Conservation (phyloP, 2,329 filamentous ascomycete species). For the Dactylonectria estremocensis region DNA sequence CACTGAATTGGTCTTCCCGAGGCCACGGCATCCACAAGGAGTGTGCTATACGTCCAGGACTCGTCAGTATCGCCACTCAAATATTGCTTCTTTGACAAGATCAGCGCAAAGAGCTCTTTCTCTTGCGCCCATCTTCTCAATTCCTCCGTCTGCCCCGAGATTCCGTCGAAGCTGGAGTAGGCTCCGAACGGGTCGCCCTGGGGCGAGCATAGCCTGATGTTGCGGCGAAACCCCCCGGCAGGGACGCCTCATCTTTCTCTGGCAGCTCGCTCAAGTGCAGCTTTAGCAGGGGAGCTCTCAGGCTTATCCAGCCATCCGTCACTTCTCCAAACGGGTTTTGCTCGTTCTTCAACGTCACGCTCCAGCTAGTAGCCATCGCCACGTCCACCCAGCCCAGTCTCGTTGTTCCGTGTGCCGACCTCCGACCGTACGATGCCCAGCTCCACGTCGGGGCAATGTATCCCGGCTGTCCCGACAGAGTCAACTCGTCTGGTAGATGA, state of each 20-base stretch:
- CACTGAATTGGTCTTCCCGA: too few relatives aligned
- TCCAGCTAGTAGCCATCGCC: neutral
- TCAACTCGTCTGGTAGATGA: neutral
- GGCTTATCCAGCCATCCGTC: constrained; percentile 6
- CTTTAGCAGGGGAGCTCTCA: constrained; percentile 7
- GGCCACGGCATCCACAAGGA: neutral
- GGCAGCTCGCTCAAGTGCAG: neutral
- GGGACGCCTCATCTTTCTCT: neutral
- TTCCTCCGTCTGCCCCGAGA: neutral
- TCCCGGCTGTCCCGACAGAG: constrained; percentile 10
- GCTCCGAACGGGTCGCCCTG: neutral
- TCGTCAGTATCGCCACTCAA: neutral
- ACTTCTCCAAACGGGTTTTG: constrained; percentile 28
- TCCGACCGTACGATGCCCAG: neutral
- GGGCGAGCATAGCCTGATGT: constrained; percentile 27
- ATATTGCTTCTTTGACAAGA: neutral
- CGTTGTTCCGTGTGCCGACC: neutral
- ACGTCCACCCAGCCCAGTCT: constrained; percentile 20
- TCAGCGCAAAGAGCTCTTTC: neutral
- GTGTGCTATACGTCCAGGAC: neutral
- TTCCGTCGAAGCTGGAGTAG: constrained; percentile 6
- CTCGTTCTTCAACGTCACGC: constrained; percentile 9
- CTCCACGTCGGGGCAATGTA: constrained; percentile 33
- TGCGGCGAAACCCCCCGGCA: neutral
- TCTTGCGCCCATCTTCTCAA: neutral